A percentile compares a stretch with the other conserved stretches of the same genome.
Conservation (phyloP, 78 protist species). For the Guillardia theta region DNA sequence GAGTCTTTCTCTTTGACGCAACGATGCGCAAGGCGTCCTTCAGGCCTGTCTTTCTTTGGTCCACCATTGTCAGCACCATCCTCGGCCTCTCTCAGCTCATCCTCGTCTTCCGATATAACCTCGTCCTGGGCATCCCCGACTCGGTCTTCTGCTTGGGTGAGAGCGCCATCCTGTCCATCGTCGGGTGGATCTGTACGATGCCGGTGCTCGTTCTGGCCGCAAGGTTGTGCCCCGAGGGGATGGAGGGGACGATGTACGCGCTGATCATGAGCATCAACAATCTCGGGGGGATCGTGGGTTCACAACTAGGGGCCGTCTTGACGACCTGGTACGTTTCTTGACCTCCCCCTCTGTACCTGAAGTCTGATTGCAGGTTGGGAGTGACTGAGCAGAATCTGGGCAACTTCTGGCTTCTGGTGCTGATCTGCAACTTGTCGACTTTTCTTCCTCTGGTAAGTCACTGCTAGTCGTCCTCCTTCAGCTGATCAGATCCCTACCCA, state of each 20-base stretch:
- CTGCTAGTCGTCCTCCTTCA: too few species aligned
- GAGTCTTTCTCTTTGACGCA: not conserved
- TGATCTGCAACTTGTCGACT: not conserved
- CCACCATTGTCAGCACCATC: not conserved
- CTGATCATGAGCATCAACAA: slow-evolving; percentile 33
- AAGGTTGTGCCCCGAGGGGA: slow-evolving; percentile 17
- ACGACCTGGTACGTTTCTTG: not conserved
- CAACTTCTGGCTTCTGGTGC: slow-evolving; percentile 17
- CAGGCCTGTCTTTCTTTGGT: slow-evolving; percentile 26
- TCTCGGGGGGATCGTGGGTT: slow-evolving; percentile 27
- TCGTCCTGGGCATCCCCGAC: slow-evolving; percentile 14
- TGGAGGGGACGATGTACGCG: slow-evolving; percentile 38
- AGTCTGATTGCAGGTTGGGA: not conserved
- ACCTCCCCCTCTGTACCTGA: not conserved
- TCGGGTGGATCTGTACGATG: slow-evolving; percentile 19
- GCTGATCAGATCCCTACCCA: too few species aligned
- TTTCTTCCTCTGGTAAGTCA: not conserved
- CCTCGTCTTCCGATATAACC: not conserved
- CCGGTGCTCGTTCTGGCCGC: not conserved
- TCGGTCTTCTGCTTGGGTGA: not conserved
- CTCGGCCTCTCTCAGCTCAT: slow-evolving; percentile 27
- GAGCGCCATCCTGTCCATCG: not conserved
- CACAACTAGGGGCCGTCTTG: not conserved
- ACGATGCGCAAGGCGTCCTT: not conserved
- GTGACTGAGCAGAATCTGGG: not conserved